Evolutionary conservation across 2,329 filamentous ascomycete species (phyloP).

Genomic region (Nannizziopsis barbatae): DNA sequence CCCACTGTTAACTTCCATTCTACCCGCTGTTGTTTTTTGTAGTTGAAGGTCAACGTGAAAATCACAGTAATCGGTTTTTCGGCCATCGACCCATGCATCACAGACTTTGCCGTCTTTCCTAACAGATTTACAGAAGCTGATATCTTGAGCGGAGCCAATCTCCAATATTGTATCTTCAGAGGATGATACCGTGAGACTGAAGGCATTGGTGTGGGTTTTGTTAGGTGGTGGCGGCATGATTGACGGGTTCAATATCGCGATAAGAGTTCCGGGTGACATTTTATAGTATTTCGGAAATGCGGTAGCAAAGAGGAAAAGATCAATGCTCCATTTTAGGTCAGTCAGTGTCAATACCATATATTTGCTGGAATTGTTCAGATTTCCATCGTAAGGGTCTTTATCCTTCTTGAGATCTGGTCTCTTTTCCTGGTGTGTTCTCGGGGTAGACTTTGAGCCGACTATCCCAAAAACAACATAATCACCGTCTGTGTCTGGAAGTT

Average conservation of each 20-base stretch:
- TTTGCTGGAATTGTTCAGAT: constrained; percentile 52
- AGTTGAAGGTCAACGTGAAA: constrained; percentile 80
- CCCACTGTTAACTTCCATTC: constrained; percentile 71
- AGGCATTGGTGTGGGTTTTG: constrained; percentile 66
- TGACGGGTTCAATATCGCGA: constrained; percentile 82
- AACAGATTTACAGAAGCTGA: constrained; percentile 76
- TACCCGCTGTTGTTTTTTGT: constrained; percentile 53
- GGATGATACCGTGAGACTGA: constrained; percentile 73
- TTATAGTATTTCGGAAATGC: constrained; percentile 93
- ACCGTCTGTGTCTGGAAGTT: constrained; percentile 68
- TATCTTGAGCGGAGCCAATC: constrained; percentile 69
- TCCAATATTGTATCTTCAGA: constrained; percentile 85
- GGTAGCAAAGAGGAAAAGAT: constrained; percentile 81
- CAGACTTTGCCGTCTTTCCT: constrained; percentile 77
- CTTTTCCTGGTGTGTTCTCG: constrained; percentile 48
- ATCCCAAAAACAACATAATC: constrained; percentile 86
- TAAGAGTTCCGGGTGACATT: constrained; percentile 75
- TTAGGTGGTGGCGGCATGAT: constrained; percentile 77
- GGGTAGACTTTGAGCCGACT: constrained; percentile 77
- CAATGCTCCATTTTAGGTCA: constrained; percentile 80
- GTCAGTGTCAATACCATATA: constrained; percentile 88
- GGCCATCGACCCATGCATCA: constrained; percentile 72
- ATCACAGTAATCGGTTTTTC: constrained; percentile 83
- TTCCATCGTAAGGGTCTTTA: constrained; percentile 39
- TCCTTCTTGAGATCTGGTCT: constrained; percentile 33